Evolutionary conservation across 2,329 filamentous ascomycete genomes (phyloP), one percentile per base, ranked within the genome.

Genomic region (Tolypocladium pustulatum): DNA sequence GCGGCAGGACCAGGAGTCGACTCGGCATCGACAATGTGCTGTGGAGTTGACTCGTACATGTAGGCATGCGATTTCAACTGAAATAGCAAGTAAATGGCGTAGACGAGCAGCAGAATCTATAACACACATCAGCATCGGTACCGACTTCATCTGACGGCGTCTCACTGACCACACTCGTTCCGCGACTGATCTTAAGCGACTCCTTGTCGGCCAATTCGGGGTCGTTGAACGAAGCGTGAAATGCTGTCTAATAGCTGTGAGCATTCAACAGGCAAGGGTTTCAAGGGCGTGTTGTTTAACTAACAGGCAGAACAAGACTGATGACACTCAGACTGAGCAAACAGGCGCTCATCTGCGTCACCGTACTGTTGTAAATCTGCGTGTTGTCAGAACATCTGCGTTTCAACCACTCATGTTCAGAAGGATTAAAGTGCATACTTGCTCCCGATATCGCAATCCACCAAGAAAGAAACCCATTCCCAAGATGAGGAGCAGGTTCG

Each of bases 331-430:
- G 74, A 77, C 90, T 95, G 65, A 97, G 82, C 65, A 97, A 79
- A 75, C 91, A 96, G 56, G 92, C 92, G 70, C 91, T 96, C 90
- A 96, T 96, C 71, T 97, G 91, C 0, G 91, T 96, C 60, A 96
- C 90, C 27, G 90, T 96, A 74, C 86, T 94, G 75, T 96, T 97
- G 76, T 96, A 97, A 62, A 97, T 87, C 83, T 89, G 57, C 7
- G 36, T 4, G 10, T 1, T 30, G 40, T 65, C 30, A 61, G 57
- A 10, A 43, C 40, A 15, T 13, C 5, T 12, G n/a, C 25, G 13
- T 10, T 30, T n/a, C 30, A 10, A 12, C 13, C 12, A 6, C 32
- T 3, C 7, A 51, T 9, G 20, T 4, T 27, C 12, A 12, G 0
- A 15, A 54, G 20, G 36, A 40, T 34, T 17, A 55, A 6, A 8